Evolutionary conservation across 2,329 filamentous ascomycete species (phyloP), one percentile per base, ranked within the genome.

Genomic region (Aureobasidium zeae): DNA sequence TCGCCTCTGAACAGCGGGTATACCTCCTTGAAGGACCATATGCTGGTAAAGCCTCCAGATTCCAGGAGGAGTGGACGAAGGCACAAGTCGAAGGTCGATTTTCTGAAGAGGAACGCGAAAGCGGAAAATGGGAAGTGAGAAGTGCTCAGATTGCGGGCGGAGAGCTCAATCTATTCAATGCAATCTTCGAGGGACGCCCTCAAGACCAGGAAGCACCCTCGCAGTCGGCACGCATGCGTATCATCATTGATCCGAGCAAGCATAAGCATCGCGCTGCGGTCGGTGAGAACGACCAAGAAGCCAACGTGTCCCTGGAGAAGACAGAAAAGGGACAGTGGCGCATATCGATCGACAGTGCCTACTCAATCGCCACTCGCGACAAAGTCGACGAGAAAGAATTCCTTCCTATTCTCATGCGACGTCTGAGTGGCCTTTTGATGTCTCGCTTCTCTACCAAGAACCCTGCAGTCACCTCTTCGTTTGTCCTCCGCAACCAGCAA

Each of bases 51-150:
- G 85, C 83, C 1, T 68, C 71, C 13, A 84, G 81, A 48, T 80
- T 86, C 63, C 78, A 79, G 20, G 89, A 96, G 63, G 91, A 96
- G 51, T 72, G 95, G 10, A 77, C 80, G 35, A 93, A 89, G 64
- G 87, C 88, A 7, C 79, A 81, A 51, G 78, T 95, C 11, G 89
- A 95, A 63, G 83, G 80, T 5, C 77, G 88, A 9, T 94, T 93
- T 55, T 68, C 83, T 0, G 87, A 94, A 58, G 61, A 69, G n/a
- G 86, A 94, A 65, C 77, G 88, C 47, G 86, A 94, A 60, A 76
- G 81, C 47, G 73, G 79, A 12, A 78, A 75, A 53, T 95, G 86
- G 87, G 83, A 83, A 22, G 73, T 93, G 22, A 77, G 86, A 26
- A 83, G 79, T 15, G 73, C 77, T 11, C 75, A 72, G 47, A 73